Evolutionary conservation across 345 rosid species (phyloP), one percentile per base, ranked within the genome.

Genomic region (Syzygium grande): DNA sequence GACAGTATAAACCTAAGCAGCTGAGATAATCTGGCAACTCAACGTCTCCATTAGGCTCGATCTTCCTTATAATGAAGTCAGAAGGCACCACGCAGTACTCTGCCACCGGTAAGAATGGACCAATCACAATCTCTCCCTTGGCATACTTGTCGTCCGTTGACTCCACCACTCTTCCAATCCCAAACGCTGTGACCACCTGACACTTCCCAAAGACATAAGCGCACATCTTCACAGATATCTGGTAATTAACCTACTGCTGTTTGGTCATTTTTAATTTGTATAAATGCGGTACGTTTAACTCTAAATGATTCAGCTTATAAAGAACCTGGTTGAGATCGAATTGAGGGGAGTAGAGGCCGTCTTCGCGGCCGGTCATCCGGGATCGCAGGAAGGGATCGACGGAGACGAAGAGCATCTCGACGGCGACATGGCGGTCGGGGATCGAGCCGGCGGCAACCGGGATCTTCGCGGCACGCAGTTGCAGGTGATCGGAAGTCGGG

Each of bases 401-500:
- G 23, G 95, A 92, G 87, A 93, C 38, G 52, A 77, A 87, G 85
- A 92, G 93, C 46, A 85, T n/a, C 89, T 92, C 85, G 30, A 91
- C 21, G 52, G 89, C 90, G 15, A 91, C 89, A 15, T 91, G 91
- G 52, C 79, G 84, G 19, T 92, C 91, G 2, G 92, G 93, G 43
- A 92, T 79, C 13, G 89, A 63, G 84, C 86, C 86, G n/a, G 55
- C 52, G 7, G 87, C 77, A 3, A 89, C 80, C 2, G 91, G 85
- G 27, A 91, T 3, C 0, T 25, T 78, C 23, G 86, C 89, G 21
- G 68, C 80, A 10, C 91, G 94, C 86, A 91, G 84, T 85, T 91
- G 91, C 38, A 93, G 87, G 87, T 92, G 93, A 29, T 90, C 88
- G 30, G 93, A 88, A 7, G 92, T 89, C 15, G 93, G 94, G 84